Conservation (phyloP, 177 flowering plant species). For the Vitis hybrid region DNA sequence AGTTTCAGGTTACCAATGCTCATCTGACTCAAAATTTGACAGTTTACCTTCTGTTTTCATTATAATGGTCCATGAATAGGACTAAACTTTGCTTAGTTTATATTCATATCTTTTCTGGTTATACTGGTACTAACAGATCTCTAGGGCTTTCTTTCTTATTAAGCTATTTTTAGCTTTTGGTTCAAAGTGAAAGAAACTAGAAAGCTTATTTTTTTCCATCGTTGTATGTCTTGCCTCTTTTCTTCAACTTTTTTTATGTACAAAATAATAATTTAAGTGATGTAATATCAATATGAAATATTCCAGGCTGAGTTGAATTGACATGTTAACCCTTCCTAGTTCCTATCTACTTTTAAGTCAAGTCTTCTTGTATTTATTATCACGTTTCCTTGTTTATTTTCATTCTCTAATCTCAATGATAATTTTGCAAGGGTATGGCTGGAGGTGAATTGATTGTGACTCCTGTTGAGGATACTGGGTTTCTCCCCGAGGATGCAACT, state of each 20-base stretch:
- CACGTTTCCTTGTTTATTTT: not conserved
- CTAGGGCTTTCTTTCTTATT: not conserved
- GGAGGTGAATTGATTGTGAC: slow-evolving; percentile 92
- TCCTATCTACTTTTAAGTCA: not conserved
- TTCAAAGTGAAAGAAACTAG: too few species aligned
- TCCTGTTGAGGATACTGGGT: slow-evolving; percentile 83
- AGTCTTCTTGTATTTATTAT: not conserved
- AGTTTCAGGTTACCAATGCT: not conserved
- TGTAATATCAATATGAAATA: not conserved
- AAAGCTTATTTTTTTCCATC: too few species aligned
- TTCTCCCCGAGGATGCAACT: slow-evolving; percentile 88
- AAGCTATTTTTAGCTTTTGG: too few species aligned
- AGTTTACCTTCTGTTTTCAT: not conserved
- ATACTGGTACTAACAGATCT: too few species aligned
- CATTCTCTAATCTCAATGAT: not conserved
- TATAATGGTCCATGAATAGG: too few species aligned
- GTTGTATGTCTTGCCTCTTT: not conserved
- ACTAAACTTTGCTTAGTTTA: too few species aligned
- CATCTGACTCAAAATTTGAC: not conserved
- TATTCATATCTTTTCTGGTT: too few species aligned
- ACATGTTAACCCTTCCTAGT: not conserved
- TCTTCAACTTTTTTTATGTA: not conserved
- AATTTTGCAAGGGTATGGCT: slow-evolving; percentile 78
- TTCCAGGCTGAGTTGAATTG: not conserved
- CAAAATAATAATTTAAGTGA: not conserved